Conservation (phyloP, 768 basidiomycete species). For the Boletus rubropictus region DNA sequence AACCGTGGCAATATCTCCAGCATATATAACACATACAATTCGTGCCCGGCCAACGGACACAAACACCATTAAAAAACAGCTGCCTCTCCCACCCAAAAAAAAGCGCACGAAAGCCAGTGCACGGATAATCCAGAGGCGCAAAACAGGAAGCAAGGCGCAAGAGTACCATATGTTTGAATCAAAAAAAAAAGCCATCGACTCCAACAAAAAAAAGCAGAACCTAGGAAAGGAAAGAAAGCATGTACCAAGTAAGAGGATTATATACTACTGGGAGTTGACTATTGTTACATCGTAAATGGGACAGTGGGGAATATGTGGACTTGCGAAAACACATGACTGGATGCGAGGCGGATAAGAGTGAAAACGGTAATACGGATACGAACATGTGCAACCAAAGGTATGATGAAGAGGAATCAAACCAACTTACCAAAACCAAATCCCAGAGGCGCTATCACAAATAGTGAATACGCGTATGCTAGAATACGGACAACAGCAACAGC, state of each 20-base stretch:
- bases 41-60: too few relatives aligned
- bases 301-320: conserved; percentile 25
- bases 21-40: too few relatives aligned
- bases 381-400: conserved; percentile 19
- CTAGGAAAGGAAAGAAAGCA: neutral
- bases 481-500: conserved; percentile 10
- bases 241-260: conserved; percentile 21
- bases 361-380: conserved; percentile 6
- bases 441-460: conserved; percentile 5
- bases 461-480: conserved; percentile 17
- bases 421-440: conserved; percentile 12
- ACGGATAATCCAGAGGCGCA: too few relatives aligned
- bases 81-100: too few relatives aligned
- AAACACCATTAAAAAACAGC: too few relatives aligned
- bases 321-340: conserved; percentile 21
- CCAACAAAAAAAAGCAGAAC: too few relatives aligned
- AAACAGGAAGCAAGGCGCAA: too few relatives aligned
- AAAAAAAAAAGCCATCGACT: too few relatives aligned
- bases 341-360: conserved; percentile 14
- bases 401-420: conserved; percentile 10
- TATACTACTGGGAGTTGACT: conserved; percentile 28
- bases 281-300: conserved; percentile 32
- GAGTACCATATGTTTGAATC: too few relatives aligned
- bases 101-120: too few relatives aligned
- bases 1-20: too few relatives aligned